Base-by-base conservation (phyloP, 495 filamentous ascomycete species). In the Aspergillus cristatus region DNA sequence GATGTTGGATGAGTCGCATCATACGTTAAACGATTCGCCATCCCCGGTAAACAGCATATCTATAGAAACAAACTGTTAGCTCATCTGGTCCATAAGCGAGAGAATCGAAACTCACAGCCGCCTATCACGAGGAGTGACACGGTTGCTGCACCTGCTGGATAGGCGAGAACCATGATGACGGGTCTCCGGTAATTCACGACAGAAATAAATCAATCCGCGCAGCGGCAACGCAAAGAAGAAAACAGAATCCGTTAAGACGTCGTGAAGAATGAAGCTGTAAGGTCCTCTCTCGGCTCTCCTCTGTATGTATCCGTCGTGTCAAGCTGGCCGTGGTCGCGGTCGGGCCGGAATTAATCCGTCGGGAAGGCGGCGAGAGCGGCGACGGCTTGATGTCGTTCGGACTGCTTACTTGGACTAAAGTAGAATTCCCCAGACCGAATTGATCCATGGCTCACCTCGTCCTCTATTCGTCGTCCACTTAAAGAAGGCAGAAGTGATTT, bases 11-110 rank as follows among this genome's bases (percentile, higher is more conserved):
- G 28, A 24, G 14, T 6, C 22, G 35, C 8, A 34, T 58, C 81
- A 36, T 79, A 95, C 91, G 68, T 99, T 94, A 65, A 97, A 99
- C 25, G 78, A 70, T 74, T 99, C 93, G 45, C 93, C 91, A 53
- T 89, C 86, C 36, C 86, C 88, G 49, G 87, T 90, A 57, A 99
- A 94, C 42, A 99, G 83, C 84, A 99, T 86, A 67, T 99, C 93
- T 98, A 58, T 24, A 37, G 41, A 47, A 70, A 29, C 43, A 65
- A 67, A 53, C 18, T 8, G 42, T 56, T 54, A 64, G 60, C 44
- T 43, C 30, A 41, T 47, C 37, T 47, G 42, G 28, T 43, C 34
- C 29, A 28, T 35, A 32, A 34, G 29, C 26, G 13, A 28, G 33
- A 38, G 37, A 32, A 25, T 26, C 32, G 40, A 58, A 53, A 47